Evolutionary conservation across 2,329 filamentous ascomycete species (phyloP), one percentile per base, ranked within the genome.

Genomic region (Ilyonectria mors-panacis): DNA sequence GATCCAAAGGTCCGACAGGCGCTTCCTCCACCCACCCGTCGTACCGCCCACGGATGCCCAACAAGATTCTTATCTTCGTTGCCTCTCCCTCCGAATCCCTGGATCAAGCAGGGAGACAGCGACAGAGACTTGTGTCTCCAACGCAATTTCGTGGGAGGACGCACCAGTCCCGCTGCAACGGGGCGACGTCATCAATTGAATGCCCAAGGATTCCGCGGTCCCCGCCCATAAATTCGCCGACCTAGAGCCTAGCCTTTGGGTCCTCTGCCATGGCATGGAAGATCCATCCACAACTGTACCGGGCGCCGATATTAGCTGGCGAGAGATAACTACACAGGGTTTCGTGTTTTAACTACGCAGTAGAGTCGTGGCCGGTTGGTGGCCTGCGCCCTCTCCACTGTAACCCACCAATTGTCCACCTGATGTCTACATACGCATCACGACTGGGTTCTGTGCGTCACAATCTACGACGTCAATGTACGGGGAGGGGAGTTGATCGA

Each of bases 111-210:
- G 15, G 12, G 51, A 42, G 26, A 13, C 35, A 55, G 15, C 12
- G 51, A 42, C 13, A 15, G 54, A 30, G 17, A 48, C 42, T n/a
- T 33, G 44, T 44, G 62, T 35, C 50, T 53, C 57, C 42, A 47
- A 12, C 51, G 51, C 51, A 65, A 65, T 65, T 59, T 65, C 63
- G 42, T 45, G 19, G 26, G 63, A 65, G 26, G 44, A 57, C 7
- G 35, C 47, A 51, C 33, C 9, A 51, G 35, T 48, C 45, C 44
- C 39, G 48, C 51, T 50, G 19, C 17, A 48, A 58, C 26, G 42
- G 59, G 53, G 57, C 63, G 50, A 65, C 63, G 63, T 66, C 63
- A 66, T 61, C 63, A 61, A 39, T 53, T 50, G 21, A 57, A 21
- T 26, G 56, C 23, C 23, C 15, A 26, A 23, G 47, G 30, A 57